Base-by-base conservation (phyloP, 208 protist genomes). In the Wallacemonas collosoma region DNA sequence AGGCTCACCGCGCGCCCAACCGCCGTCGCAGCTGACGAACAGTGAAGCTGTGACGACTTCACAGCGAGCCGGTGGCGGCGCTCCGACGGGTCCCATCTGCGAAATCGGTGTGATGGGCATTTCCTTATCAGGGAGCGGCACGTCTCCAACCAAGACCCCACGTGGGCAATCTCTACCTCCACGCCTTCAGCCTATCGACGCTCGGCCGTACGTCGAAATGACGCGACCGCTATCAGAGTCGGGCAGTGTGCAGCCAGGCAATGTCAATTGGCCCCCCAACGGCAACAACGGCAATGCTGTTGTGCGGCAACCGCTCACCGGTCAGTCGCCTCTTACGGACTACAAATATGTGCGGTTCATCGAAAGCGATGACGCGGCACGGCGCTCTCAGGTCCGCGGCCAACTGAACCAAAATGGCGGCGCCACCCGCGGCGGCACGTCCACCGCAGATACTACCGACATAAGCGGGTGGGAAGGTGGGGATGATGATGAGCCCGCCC, bases 311-410 rank as follows among this genome's bases (percentile, higher is more conserved):
- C 26, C 26, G 26, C 26, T 26, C 26, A 26, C 26, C 26, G 26
- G 26, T 26, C 26, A 26, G 26, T 26, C 26, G 26, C 26, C 26
- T 26, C 26, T 26, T 26, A 44, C n/a, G 8, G 50, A 74, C 43
- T 71, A 53, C 47, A 73, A 77, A 26, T 81, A 77, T 57, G 74
- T 81, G 36, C 77, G 77, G 5, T 62, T 81, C 14, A 68, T 81
- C 6, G 77, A 81, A 26, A 58, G 62, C n/a, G 72, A 81, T 3
- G 61, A 68, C 38, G 15, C 11, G 7, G 2, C 39, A 0, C 26
- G 14, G 57, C 57, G 57, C 12, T 45, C 57, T 9, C 57, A 63
- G 57, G 26, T 44, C 0, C 57, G 57, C 7, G 57, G 57, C 17
- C n/a, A 39, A 43, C 9, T n/a, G 39, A 63, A 63, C n/a, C 57